Evolutionary conservation across 1,139 yeast species (phyloP).

Genomic region (Sugiyamaella xylanicola): DNA sequence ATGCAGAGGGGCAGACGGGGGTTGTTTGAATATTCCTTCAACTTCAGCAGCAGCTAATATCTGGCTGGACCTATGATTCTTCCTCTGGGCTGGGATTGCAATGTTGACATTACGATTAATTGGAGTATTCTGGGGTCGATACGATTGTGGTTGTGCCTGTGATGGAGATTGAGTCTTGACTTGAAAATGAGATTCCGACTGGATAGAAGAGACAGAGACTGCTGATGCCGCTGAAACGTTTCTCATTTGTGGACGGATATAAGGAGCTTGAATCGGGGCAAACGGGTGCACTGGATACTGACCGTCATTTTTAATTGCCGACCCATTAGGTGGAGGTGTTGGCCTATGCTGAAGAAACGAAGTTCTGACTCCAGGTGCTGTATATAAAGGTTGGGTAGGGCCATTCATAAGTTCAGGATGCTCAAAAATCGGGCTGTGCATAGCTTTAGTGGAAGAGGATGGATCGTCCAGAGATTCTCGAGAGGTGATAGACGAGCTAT

Average conservation of each 20-base stretch:
- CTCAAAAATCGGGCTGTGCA: background rate
- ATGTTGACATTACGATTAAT: background rate
- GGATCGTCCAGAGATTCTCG: conserved; percentile 19
- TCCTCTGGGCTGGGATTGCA: background rate
- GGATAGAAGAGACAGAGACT: conserved; percentile 26
- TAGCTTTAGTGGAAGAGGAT: background rate
- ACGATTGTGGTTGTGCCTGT: background rate
- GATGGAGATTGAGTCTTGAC: conserved; percentile 8
- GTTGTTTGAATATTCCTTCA: conserved; percentile 7
- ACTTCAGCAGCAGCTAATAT: conserved; percentile 18
- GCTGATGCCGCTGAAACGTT: conserved; percentile 25
- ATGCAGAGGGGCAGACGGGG: background rate
- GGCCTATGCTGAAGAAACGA: conserved; percentile 13
- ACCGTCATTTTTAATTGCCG: background rate
- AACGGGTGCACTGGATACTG: conserved; percentile 13
- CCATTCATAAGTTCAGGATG: background rate
- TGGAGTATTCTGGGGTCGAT: too few relatives aligned
- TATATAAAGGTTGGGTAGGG: background rate
- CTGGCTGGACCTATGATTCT: conserved; percentile 4
- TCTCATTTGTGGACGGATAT: conserved; percentile 16
- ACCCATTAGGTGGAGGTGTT: background rate
- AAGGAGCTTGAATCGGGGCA: conserved; percentile 13
- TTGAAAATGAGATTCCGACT: conserved; percentile 22
- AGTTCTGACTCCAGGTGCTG: conserved; percentile 6
- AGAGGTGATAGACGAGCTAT: conserved; percentile 19